phyloP scores from a whole-genome alignment of 2,329 filamentous ascomycete genomes.

The Alternaria ethzedia region DNA sequence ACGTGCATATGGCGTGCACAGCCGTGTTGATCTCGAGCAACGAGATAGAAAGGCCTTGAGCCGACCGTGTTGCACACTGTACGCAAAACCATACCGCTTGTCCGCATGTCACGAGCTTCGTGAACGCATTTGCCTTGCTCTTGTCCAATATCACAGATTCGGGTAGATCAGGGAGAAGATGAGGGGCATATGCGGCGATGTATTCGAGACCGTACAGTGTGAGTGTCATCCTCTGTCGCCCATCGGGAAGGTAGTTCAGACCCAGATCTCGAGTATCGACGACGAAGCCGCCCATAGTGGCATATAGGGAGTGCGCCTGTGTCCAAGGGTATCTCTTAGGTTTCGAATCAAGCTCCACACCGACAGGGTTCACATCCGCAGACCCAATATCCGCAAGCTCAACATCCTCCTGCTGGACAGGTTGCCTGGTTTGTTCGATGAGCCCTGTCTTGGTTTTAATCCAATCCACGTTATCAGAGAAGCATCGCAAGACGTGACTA shows the following conservation, averaged over 20 bases:
- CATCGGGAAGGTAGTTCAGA: not conserved
- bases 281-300: not conserved
- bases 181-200: rapidly evolving
- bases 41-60: not conserved
- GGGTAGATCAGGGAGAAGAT: rapidly evolving
- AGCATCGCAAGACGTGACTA: too few relatives aligned
- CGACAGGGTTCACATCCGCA: too few relatives aligned
- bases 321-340: not conserved
- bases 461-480: too few relatives aligned
- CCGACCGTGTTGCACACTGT: not conserved
- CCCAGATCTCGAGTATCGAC: not conserved
- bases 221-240: not conserved
- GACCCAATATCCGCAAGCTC: too few relatives aligned
- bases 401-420: too few relatives aligned
- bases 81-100: not conserved
- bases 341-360: rapidly evolving
- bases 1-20: rapidly evolving
- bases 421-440: too few relatives aligned
- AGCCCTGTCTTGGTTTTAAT: too few relatives aligned
- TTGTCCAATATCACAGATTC: not conserved
- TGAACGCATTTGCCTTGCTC: not conserved
- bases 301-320: not conserved
- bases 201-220: rapidly evolving
- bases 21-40: not conserved
- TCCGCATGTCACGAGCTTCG: not conserved